Percentiles rank a stretch among this genome's conserved stretches.
Conservation (phyloP, 2,329 filamentous ascomycete genomes). For the Exophiala spinifera region DNA sequence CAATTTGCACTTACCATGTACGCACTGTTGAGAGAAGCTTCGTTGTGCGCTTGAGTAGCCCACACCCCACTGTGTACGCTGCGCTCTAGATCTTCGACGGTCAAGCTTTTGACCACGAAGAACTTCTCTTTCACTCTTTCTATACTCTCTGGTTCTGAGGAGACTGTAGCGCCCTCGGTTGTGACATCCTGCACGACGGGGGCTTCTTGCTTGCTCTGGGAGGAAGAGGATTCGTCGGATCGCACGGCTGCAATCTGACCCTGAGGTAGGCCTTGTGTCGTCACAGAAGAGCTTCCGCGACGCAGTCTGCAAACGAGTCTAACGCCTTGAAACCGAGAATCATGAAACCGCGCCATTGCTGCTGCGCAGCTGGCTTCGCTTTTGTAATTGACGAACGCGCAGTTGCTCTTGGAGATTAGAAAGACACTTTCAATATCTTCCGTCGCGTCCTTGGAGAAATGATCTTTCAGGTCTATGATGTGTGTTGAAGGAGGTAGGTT, state of each 20-base stretch:
- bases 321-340: conserved; percentile 83
- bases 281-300: conserved; percentile 48
- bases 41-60: conserved; percentile 94
- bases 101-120: conserved; percentile 91
- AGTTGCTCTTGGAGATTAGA: conserved; percentile 94
- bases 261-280: conserved; percentile 40
- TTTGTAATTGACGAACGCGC: conserved; percentile 92
- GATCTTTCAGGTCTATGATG: conserved; percentile 80
- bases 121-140: conserved; percentile 64
- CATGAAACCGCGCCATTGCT: conserved; percentile 81
- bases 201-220: conserved; percentile 6
- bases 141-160: conserved; percentile 24
- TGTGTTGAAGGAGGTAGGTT: conserved; percentile 83
- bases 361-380: conserved; percentile 70
- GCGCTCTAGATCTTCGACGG: conserved; percentile 81
- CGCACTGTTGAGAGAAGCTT: conserved; percentile 75
- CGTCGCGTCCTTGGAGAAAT: conserved; percentile 76
- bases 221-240: conserved; percentile 25
- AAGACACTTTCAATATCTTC: conserved; percentile 83
- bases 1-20: conserved; percentile 62
- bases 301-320: conserved; percentile 81
- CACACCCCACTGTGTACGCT: conserved; percentile 86
- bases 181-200: conserved; percentile 1
- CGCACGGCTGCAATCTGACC: conserved; percentile 46
- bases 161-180: conserved; percentile 11